phyloP scores from a whole-genome alignment of 345 rosid genomes.

The Rhodamnia rubescens region DNA sequence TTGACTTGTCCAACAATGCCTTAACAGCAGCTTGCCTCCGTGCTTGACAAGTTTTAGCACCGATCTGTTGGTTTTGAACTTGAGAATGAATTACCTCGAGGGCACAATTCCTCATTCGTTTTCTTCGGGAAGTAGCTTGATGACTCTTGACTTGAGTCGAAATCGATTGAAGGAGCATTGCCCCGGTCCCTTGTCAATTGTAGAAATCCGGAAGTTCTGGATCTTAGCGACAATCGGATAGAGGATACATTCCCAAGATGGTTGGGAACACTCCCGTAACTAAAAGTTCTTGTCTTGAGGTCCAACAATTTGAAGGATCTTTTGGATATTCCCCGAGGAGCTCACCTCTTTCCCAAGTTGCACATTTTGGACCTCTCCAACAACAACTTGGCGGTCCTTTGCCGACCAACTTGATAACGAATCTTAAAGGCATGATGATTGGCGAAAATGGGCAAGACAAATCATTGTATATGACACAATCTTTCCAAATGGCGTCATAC shows the following conservation, averaged over 20 bases:
- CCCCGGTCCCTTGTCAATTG: slow-evolving; percentile 3
- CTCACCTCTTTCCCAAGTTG: not conserved
- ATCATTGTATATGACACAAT: not conserved
- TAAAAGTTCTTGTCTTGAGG: not conserved
- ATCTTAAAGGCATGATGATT: not conserved
- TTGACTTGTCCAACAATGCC: not conserved
- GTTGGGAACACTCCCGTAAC: not conserved
- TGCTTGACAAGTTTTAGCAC: not conserved
- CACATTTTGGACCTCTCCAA: not conserved
- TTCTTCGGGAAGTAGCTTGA: not conserved
- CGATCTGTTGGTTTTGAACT: not conserved
- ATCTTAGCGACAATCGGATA: not conserved
- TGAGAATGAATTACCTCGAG: not conserved
- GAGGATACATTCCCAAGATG: not conserved
- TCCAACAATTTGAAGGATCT: not conserved
- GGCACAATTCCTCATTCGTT: slow-evolving; percentile 1
- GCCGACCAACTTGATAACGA: not conserved
- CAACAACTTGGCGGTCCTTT: not conserved
- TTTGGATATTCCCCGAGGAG: not conserved
- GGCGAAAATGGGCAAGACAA: not conserved
- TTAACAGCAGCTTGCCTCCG: not conserved
- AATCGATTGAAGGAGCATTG: not conserved
- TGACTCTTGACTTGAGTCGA: not conserved
- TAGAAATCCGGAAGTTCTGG: not conserved
- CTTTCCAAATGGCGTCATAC: accelerated